Base-by-base conservation (phyloP, 306 rosid genomes). In the Prunus padus region DNA sequence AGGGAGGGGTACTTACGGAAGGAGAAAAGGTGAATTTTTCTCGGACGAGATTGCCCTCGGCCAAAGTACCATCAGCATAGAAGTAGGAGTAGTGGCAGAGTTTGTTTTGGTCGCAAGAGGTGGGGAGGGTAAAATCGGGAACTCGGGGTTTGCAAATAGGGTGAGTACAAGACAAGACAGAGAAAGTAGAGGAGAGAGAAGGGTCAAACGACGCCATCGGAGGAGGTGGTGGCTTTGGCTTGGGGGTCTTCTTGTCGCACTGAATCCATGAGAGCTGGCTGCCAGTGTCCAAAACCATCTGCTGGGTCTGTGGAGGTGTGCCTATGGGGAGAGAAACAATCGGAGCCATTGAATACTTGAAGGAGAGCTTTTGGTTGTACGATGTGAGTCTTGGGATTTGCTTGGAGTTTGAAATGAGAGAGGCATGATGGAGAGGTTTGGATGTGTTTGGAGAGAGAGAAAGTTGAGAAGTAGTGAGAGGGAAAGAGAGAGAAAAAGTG, bases 21-120 rank as follows among this genome's bases (percentile, higher is more conserved):
- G 60, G 73, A 0, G 97, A 82, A 57, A 92, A 80, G 10, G 84
- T 42, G 18, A 95, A 75, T 64, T 85, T 95, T 64, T 95, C 98
- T 16, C 85, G n/a, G 79, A 90, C 89, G 72, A 95, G 93, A 84
- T 95, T 95, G 55, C 98, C 98, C 91, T 95, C 97, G 12, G 98
- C 97, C 45, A 74, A 69, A 5, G 97, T 95, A 0, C 97, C 97
- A 77, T 95, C 98, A 3, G 98, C 97, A 71, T 85, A 95, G 86
- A 95, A 95, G 87, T 87, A 92, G 3, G 96, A 90, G 40, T 95
- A 95, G 86, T 95, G 98, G 73, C 98, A 95, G 78, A 89, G 86
- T 57, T 97, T 92, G 77, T 92, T 90, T 19, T 77, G 90, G 90
- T 95, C 98, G 55, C 98, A 95, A 37, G 89, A 68, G 0, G 98